Evolutionary conservation across 2,329 filamentous ascomycete species (phyloP), one percentile per base, ranked within the genome.

Genomic region (Emergomyces orientalis): DNA sequence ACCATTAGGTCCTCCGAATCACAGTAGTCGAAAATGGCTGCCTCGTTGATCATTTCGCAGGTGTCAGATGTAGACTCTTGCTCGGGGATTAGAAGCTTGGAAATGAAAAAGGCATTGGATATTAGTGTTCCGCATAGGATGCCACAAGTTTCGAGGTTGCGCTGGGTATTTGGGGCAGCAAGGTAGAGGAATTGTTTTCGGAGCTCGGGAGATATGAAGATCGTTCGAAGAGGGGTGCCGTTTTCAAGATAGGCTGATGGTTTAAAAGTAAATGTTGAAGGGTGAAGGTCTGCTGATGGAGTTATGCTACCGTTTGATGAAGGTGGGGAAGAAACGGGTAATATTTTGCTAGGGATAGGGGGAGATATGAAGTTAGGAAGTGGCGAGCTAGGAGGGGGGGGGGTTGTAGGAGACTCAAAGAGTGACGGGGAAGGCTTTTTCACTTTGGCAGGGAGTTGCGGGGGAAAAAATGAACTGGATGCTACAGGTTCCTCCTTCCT

Each of bases 101-200:
- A 90, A 64, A 99, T 87, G 77, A 97, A 97, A 2, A 99, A 81
- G 0, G 94, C 94, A 72, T 97, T 97, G 68, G 92, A 93, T 70
- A 96, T 89, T 0, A 92, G 81, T 0, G 90, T 93, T 8, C 93
- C 94, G 71, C 91, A 96, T 13, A 99, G 82, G 67, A 99, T 93
- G 43, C 93, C 94, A 72, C 94, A 97, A 68, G 94, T 97, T 77
- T 99, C 94, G 22, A 97, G 82, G 43, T 95, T 95, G 3, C 81
- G 81, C 37, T 79, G 78, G 0, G 94, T 99, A 73, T 99, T 97
- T 22, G 84, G 76, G 0, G 83, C 77, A 0, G 92, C 93, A 37
- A 91, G 78, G 2, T 83, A 77, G 22, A 97, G 81, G 73, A 99
- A 99, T 6, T 82, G 79, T 2, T 81, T 76, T 34, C 91, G 89